Base-by-base conservation (phyloP, 2,329 filamentous ascomycete species). In the Teratosphaeria nubilosa region DNA sequence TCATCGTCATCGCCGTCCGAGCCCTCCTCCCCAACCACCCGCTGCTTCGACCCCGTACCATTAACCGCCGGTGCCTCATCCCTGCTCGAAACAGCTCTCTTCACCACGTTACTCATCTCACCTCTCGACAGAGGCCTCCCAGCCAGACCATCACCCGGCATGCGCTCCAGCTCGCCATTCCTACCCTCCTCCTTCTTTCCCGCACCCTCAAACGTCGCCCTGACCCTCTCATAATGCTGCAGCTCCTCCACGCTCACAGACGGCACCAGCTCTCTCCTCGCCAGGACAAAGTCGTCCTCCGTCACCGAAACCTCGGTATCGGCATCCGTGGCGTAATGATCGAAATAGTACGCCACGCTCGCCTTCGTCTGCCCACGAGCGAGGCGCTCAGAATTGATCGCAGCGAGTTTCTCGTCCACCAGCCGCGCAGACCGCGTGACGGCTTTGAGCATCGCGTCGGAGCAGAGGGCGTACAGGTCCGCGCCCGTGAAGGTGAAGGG, bases 401-500 rank as follows among this genome's bases (percentile, higher is more conserved):
- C 78, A 24, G 82, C 81, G 64, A 99, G 88, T 73, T 94, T 94
- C 55, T 83, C 79, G 71, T 99, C 94, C 2, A 97, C 91, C 1
- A 83, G 80, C 1, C 84, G 82, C 1, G 94, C 91, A 70, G 95
- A 90, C 5, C 94, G 85, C 2, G 94, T 99, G 59, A 99, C 92
- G 22, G 94, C 94, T 73, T 99, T 97, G 65, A 99, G 86, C 94
- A 99, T 99, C 55, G 94, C 91, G 73, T 99, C 94, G 51, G 91
- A 96, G 77, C 92, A 97, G 22, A 99, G 81, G 0, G 94, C 94
- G 74, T 99, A 99, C 70, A 99, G 86, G 75, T 99, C 94, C 62
- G 94, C 94, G 69, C 94, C 94, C 0, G 94, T 99, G 76, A 96
- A 99, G 2, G 92, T 97, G 71, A 96, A 94, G 0, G 94, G 94